Conservation (phyloP, 23 red algal genomes). For the Chondrus crispus region DNA sequence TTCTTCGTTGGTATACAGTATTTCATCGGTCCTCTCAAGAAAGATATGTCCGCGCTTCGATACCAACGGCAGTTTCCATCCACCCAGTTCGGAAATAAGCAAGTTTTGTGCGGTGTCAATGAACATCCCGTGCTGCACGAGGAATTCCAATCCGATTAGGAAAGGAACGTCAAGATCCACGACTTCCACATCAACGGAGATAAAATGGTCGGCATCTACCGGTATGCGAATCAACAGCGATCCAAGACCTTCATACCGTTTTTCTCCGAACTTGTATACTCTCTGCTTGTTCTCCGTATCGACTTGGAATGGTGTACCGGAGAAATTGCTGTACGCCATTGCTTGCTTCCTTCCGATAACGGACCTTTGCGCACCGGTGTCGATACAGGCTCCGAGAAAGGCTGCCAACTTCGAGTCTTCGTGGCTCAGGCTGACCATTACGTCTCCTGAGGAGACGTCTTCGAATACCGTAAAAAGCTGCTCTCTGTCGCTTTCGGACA, state of each 20-base stretch:
- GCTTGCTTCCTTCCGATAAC: not conserved
- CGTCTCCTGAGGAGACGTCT: too few species aligned
- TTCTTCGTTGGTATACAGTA: not conserved
- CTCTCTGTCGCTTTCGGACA: not conserved
- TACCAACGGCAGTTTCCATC: not conserved
- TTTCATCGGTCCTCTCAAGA: not conserved
- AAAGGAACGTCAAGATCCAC: constrained; percentile 11
- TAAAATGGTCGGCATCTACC: not conserved
- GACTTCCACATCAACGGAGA: not conserved
- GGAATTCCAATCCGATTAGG: not conserved
- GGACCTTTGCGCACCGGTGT: not conserved
- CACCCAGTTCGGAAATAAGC: not conserved
- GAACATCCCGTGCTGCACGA: not conserved
- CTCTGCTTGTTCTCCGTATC: too few species aligned
- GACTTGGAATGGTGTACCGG: not conserved
- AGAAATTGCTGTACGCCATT: not conserved
- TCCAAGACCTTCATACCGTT: not conserved
- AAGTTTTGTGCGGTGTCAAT: not conserved
- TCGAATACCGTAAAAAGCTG: too few species aligned
- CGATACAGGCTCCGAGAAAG: not conserved
- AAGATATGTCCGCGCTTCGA: constrained; percentile 9
- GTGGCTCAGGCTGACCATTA: too few species aligned
- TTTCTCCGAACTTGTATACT: not conserved
- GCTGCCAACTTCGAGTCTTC: too few species aligned
- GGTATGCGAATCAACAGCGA: not conserved